Evolutionary conservation across 768 basidiomycete genomes (phyloP).

Genomic region (Russula sp.): DNA sequence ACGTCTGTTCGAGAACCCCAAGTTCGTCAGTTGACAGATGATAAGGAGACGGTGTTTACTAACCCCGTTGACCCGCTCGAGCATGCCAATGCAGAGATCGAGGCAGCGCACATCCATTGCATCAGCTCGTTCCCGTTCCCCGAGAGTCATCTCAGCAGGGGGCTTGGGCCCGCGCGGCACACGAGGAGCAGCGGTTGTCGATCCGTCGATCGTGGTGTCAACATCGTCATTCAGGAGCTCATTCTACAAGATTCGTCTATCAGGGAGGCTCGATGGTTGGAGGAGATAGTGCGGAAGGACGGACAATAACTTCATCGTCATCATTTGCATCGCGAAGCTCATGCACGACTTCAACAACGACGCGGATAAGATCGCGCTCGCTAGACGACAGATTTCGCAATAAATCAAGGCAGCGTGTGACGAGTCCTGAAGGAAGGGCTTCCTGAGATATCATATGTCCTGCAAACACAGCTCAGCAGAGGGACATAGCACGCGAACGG

Average conservation of each 20-base stretch:
- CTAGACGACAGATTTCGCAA: conserved; percentile 64
- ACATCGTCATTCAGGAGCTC: conserved; percentile 36
- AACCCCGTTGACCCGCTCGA: conserved; percentile 84
- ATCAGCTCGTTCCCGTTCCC: conserved; percentile 58
- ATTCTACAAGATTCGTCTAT: conserved; percentile 25
- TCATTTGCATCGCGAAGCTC: conserved; percentile 64
- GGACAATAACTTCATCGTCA: conserved; percentile 37
- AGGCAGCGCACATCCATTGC: conserved; percentile 73
- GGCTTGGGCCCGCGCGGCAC: conserved; percentile 37
- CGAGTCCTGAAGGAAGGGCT: conserved; percentile 61
- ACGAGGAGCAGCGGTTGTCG: conserved; percentile 29
- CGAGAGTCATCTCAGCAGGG: conserved; percentile 49
- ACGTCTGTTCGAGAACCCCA: conserved; percentile 39
- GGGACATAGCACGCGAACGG: neutral
- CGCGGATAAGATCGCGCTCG: conserved; percentile 82
- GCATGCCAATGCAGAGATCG: conserved; percentile 72
- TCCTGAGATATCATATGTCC: conserved; percentile 80
- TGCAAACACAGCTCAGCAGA: conserved; percentile 34
- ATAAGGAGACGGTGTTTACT: conserved; percentile 33
- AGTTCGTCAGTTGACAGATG: neutral
- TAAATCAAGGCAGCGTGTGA: conserved; percentile 79
- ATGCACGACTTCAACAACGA: conserved; percentile 85
- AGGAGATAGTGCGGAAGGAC: conserved; percentile 4
- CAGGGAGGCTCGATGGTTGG: neutral
- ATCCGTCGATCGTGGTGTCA: conserved; percentile 38